Evolutionary conservation across 108 stramenopile genomes (phyloP), one percentile per base, ranked within the genome.

Genomic region (Nitzschia inconspicua): DNA sequence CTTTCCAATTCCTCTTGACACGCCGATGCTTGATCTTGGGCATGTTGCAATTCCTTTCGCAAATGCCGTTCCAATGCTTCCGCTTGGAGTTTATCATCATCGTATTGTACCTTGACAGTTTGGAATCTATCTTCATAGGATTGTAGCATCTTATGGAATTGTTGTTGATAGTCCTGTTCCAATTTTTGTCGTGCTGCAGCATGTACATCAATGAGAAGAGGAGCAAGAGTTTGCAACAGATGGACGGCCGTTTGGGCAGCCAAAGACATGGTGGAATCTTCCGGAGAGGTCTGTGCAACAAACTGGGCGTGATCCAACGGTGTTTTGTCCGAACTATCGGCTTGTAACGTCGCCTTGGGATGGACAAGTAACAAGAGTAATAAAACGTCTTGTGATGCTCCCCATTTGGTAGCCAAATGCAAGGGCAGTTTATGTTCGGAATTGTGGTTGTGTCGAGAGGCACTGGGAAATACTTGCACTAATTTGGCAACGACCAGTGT

Each of bases 91-190:
- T 49, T 48, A 31, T 47, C 35, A 42, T 62, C 60, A 35, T 62
- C 60, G 28, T 49, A 62, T 24, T 47, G 47, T 1, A 16, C 32
- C 47, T 62, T 62, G 46, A 62, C 47, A 22, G 10, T 14, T 1
- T 36, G 13, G 47, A 62, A 49, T 22, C 48, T 36, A 49, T 62
- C 60, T 62, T 62, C 47, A 37, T 62, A 62, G 10, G 28, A 36
- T 37, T 62, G 32, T 5, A 62, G 36, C 6, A 49, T 35, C 42
- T 62, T 32, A 1, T 47, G 47, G 22, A 47, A 37, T 49, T 62
- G 47, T 13, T 30, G 47, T 18, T 62, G 47, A 20, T 24, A 25
- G 10, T 62, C 60, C 5, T 62, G 25, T 6, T 10, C 47, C 30
- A 62, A 19, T 39, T 62, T 62, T 13, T 43, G 37, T 24, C 24